A percentile compares a stretch with the other conserved stretches of the same genome.
Evolutionary conservation across 1,139 yeast genomes (phyloP).

Genomic region (Diutina siamensis): DNA sequence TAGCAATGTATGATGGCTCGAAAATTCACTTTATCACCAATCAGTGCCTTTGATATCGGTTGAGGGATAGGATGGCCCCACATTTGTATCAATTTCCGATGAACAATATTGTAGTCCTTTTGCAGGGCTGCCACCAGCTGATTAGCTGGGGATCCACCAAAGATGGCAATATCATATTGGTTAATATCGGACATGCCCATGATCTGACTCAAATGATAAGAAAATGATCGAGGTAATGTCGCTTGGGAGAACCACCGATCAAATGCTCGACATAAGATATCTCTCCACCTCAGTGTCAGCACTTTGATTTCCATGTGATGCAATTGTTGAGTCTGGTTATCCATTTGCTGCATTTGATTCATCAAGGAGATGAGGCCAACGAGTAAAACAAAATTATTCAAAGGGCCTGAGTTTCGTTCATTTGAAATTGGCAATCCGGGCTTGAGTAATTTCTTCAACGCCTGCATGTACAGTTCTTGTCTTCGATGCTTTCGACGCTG

Average conservation of each 20-base stretch:
- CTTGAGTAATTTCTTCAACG: background rate
- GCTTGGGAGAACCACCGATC: constrained; percentile 9
- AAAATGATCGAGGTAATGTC: background rate
- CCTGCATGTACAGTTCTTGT: background rate
- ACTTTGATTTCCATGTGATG: constrained; percentile 7
- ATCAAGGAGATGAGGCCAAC: constrained; percentile 11
- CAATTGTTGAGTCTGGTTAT: constrained; percentile 11
- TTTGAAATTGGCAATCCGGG: background rate
- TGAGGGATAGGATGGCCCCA: constrained; percentile 23
- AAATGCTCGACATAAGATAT: constrained; percentile 13
- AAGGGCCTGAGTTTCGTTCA: background rate
- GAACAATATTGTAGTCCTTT: constrained; percentile 42
- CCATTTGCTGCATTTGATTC: constrained; percentile 12
- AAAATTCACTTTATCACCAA: constrained; percentile 22
- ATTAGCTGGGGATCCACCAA: constrained; percentile 74
- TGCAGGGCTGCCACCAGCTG: constrained; percentile 62
- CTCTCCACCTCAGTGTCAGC: constrained; percentile 12
- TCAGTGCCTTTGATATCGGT: background rate
- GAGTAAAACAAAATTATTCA: constrained; percentile 9
- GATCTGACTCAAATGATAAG: constrained; percentile 62
- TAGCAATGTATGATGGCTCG: constrained; percentile 52
- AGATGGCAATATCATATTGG: constrained; percentile 68
- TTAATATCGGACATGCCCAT: constrained; percentile 50
- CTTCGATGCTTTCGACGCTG: constrained; percentile 20
- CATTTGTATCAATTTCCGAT: constrained; percentile 35